Percentiles rank a stretch among this genome's conserved stretches.
Evolutionary conservation across 257 asterid genomes (phyloP).

Genomic region (Primulina tabacum): DNA sequence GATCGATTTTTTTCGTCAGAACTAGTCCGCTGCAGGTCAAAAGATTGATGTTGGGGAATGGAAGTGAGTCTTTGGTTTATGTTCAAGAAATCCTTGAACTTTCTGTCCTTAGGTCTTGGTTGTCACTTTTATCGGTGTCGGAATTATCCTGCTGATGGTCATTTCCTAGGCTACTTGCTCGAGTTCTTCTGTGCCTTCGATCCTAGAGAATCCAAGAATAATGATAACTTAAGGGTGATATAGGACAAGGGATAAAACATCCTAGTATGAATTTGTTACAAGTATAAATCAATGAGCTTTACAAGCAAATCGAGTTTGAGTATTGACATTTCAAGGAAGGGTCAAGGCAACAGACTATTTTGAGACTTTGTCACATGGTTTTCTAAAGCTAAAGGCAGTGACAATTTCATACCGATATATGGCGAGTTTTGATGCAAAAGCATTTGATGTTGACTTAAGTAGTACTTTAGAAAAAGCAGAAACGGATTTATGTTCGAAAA

Average conservation of each 20-base stretch:
- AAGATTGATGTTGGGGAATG: background rate
- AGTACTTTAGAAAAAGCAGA: too few species aligned
- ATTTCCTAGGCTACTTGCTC: conserved; percentile 58
- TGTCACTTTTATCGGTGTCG: conserved; percentile 81
- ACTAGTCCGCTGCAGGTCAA: background rate
- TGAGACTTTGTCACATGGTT: background rate
- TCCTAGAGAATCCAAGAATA: conserved; percentile 43
- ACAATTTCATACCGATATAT: background rate
- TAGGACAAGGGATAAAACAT: background rate
- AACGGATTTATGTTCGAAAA: background rate
- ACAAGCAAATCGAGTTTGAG: background rate
- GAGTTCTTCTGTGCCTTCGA: conserved; percentile 73
- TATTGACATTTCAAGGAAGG: background rate
- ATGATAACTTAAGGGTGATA: background rate
- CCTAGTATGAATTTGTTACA: background rate
- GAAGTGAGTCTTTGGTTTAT: conserved; percentile 6
- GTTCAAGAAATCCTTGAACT: conserved; percentile 32
- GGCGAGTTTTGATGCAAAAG: too few species aligned
- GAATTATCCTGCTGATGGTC: conserved; percentile 56
- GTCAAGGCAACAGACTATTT: background rate
- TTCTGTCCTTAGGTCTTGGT: conserved; percentile 51
- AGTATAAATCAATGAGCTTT: background rate
- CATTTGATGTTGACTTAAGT: too few species aligned
- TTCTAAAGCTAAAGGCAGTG: background rate
- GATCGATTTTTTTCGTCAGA: conserved; percentile 9